phyloP scores from a whole-genome alignment of 1,284 basidiomycete genomes.

The Tylopilus orsonianus region DNA sequence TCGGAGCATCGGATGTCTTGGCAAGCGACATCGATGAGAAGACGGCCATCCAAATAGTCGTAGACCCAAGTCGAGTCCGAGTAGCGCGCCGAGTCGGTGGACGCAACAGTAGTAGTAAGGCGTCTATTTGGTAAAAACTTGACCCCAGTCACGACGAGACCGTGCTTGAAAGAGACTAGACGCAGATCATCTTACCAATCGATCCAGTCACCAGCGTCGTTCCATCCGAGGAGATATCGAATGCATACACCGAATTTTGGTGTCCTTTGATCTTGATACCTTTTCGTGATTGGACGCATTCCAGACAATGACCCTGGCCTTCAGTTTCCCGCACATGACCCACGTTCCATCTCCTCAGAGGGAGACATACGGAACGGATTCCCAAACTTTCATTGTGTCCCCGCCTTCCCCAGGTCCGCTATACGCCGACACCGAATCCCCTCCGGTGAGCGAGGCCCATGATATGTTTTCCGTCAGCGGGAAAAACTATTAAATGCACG shows the following conservation, averaged over 20 bases:
- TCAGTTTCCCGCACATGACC: conserved; percentile 1
- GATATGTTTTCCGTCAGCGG: too few relatives aligned
- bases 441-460: too few relatives aligned
- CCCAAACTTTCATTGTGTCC: too few relatives aligned
- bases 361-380: too few relatives aligned
- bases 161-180: conserved; percentile 13
- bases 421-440: too few relatives aligned
- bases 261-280: conserved; percentile 1
- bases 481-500: too few relatives aligned
- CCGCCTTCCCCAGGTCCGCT: too few relatives aligned
- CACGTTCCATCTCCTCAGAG: conserved; percentile 11
- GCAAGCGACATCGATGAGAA: not conserved
- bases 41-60: conserved; percentile 2
- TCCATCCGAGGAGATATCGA: conserved; percentile 12
- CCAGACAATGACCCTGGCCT: conserved; percentile 6
- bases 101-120: too few relatives aligned
- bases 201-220: conserved; percentile 10
- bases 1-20: too few relatives aligned
- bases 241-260: not conserved
- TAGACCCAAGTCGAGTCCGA: conserved; percentile 16
- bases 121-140: conserved; percentile 12
- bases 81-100: too few relatives aligned
- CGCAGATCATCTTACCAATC: conserved; percentile 3
- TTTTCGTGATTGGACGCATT: not conserved
- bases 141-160: conserved; percentile 1